Evolutionary conservation across 2,329 filamentous ascomycete species (phyloP).

Genomic region (Colletotrichum trifolii): DNA sequence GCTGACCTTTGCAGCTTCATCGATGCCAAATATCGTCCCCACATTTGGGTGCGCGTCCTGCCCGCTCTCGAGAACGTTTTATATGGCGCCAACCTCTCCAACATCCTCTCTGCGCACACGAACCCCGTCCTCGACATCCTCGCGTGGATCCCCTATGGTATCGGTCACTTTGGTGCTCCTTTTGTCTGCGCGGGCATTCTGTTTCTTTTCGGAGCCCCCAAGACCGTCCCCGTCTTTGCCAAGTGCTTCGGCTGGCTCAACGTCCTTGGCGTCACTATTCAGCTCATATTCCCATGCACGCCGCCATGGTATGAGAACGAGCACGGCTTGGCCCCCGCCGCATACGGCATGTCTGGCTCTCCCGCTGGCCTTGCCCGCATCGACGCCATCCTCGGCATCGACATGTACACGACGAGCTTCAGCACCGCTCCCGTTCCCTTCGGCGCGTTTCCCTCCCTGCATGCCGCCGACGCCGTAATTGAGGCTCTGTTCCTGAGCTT

Average conservation of each 20-base stretch:
- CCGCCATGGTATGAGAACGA: slow-evolving; percentile 97
- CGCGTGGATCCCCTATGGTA: slow-evolving; percentile 93
- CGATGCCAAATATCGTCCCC: slow-evolving; percentile 85
- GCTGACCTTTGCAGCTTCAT: slow-evolving; percentile 74
- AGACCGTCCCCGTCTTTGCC: slow-evolving; percentile 85
- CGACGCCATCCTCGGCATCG: slow-evolving; percentile 88
- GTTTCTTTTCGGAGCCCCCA: slow-evolving; percentile 90
- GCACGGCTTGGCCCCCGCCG: slow-evolving; percentile 89
- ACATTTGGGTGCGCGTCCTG: slow-evolving; percentile 95
- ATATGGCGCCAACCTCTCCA: slow-evolving; percentile 95
- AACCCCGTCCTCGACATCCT: slow-evolving; percentile 85
- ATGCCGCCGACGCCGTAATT: slow-evolving; percentile 88
- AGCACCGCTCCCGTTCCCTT: slow-evolving; percentile 92
- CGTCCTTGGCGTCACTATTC: slow-evolving; percentile 85
- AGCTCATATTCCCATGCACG: slow-evolving; percentile 91
- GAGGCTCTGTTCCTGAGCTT: slow-evolving; percentile 94
- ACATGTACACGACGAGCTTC: slow-evolving; percentile 94
- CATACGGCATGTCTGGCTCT: slow-evolving; percentile 90
- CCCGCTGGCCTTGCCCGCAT: slow-evolving; percentile 90
- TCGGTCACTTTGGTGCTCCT: slow-evolving; percentile 89
- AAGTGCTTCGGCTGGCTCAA: slow-evolving; percentile 94
- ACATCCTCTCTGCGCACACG: slow-evolving; percentile 92
- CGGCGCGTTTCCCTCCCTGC: slow-evolving; percentile 92
- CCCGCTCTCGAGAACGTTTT: slow-evolving; percentile 96
- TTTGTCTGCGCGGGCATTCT: slow-evolving; percentile 81